Evolutionary conservation across 2,329 filamentous ascomycete genomes (phyloP), one percentile per base, ranked within the genome.

Genomic region (Colletotrichum acutatum): DNA sequence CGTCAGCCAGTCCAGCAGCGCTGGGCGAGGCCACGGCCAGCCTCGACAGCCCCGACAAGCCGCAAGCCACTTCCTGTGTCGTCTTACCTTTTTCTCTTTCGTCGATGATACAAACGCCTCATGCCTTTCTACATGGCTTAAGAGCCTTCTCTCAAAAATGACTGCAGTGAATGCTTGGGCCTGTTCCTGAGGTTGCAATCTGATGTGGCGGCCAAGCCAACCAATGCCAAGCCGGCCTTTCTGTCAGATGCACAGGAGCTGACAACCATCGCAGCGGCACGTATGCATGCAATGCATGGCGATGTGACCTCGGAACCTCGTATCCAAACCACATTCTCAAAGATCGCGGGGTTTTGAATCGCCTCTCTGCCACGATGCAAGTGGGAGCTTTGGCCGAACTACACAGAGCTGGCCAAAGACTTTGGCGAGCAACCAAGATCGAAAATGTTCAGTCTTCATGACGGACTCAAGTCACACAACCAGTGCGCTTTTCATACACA

Each of bases 181-280:
- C 57, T 30, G 58, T 61, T 60, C 49, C 8, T 28, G 56, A 46
- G 32, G 54, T 54, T 42, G 26, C 32, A 30, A 24, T 56, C 32
- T 69, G 24, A 12, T 46, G 30, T 56, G 26, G 57, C 28, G 26
- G 46, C 49, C 63, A 67, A 28, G 42, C 16, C 32, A 42, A 49
- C 62, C 63, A 60, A 60, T 66, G 46, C 32, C 32, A 34, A 46
- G 32, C 46, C 14, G 65, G 26, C 34, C 26, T 56, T 32, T 49
- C 68, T 71, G 68, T 56, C 68, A 56, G 57, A 67, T 60, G 22
- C 24, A 56, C 68, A 71, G 56, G 52, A 28, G 57, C 37, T 19
- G 32, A 22, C 26, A 54, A n/a, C 12, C 57, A 34, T 71, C 24
- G 24, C 42, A 66, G 19, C 24, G 34, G 53, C 46, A 28, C 11